Evolutionary conservation across 2,329 filamentous ascomycete genomes (phyloP), one percentile per base, ranked within the genome.

Genomic region (Chaetomiaceae sp.): DNA sequence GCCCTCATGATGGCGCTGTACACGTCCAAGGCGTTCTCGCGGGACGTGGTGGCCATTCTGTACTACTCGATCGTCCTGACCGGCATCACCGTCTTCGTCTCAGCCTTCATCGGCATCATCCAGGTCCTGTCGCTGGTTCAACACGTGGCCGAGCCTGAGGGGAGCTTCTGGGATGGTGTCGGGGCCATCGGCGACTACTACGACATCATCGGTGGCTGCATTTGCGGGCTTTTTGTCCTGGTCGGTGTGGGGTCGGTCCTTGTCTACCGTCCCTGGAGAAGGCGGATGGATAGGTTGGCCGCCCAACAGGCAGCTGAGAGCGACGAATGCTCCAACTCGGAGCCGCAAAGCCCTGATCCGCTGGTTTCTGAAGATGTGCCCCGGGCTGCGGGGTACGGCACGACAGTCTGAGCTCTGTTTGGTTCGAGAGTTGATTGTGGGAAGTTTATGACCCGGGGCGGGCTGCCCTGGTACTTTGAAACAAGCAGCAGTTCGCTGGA

Each of bases 1-100:
- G 92, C 92, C 1, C 77, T 96, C 19, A 97, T 97, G 91, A 91
- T 96, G 82, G 85, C 87, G 0, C 76, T 97, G 1, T 97, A 99
- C 71, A 91, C 91, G 0, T 88, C 86, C 36, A 89, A 82, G 56
- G 76, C 87, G 27, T 85, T 95, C 43, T 84, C 89, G 0, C 78
- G 87, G 53, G 91, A 97, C 64, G 80, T 81, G 1, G 83, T 97
- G n/a, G 91, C 91, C 0, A 91, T 96, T 43, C 73, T 96, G 1
- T 97, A 97, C 72, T 97, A 96, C 71, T 95, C 90, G 12, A 88
- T 92, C 61, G 87, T 95, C 0, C 77, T 96, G 25, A 96, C 90
- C 0, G 82, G 80, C 3, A 82, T 96, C 47, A 96, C 91, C 0
- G 87, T 96, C 22, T 72, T 88, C 4, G 90, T 95, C 0, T 89